These are phyloP conservation scores for Suillus subluteus DNA, from an alignment of 768 basidiomycete species.

Conservation along the genomic window DNA sequence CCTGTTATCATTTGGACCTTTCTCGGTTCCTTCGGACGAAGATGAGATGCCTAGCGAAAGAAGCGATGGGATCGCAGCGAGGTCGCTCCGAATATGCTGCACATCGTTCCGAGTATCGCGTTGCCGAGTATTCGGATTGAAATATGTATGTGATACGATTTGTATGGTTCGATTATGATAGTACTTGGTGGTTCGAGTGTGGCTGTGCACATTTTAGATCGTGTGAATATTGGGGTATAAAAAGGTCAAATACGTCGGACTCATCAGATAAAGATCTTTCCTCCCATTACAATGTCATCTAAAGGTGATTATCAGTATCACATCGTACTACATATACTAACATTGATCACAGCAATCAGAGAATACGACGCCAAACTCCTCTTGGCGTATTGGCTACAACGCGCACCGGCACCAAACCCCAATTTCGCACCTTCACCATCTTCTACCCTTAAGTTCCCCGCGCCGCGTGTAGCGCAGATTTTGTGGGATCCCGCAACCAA, in stretches of 20 bases:
- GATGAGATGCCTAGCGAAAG: too few relatives aligned
- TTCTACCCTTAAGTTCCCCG: slow-evolving; percentile 54
- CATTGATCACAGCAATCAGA: slow-evolving; percentile 64
- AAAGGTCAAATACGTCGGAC: too few relatives aligned
- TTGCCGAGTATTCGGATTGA: background rate
- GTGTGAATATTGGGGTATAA: slow-evolving; percentile 35
- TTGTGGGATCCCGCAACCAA: slow-evolving; percentile 79
- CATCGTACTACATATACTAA: background rate
- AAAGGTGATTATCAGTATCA: slow-evolving; percentile 22
- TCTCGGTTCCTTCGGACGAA: too few relatives aligned
- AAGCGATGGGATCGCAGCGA: too few relatives aligned
- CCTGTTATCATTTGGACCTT: too few relatives aligned
- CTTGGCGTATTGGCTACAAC: slow-evolving; percentile 95
- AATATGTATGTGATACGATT: background rate
- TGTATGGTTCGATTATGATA: slow-evolving; percentile 8
- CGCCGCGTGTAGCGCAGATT: slow-evolving; percentile 83
- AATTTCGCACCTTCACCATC: slow-evolving; percentile 51
- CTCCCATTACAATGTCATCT: slow-evolving; percentile 31
- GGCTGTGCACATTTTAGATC: slow-evolving; percentile 33
- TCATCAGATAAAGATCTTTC: too few relatives aligned
- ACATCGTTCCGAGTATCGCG: background rate
- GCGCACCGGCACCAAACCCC: slow-evolving; percentile 79
- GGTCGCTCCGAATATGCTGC: too few relatives aligned
- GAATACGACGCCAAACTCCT: slow-evolving; percentile 99
- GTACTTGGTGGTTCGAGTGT: slow-evolving; percentile 15